Evolutionary conservation across 2,329 filamentous ascomycete genomes (phyloP).

Genomic region (Calonectria pauciramosa): DNA sequence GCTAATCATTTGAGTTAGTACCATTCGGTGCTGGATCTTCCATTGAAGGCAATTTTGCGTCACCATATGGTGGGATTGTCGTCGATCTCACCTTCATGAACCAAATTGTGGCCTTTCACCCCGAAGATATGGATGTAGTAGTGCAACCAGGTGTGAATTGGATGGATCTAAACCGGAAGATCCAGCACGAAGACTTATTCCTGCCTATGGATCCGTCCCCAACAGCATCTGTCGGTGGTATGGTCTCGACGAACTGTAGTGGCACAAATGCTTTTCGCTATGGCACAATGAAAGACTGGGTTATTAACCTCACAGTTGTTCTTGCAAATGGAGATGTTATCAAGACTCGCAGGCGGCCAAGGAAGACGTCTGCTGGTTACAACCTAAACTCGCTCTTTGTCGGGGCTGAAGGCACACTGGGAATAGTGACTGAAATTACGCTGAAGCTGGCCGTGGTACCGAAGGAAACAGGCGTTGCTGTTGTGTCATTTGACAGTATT

Average conservation of each 20-base stretch:
- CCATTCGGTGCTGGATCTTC: slow-evolving; percentile 77
- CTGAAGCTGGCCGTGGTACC: slow-evolving; percentile 82
- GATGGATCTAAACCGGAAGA: slow-evolving; percentile 81
- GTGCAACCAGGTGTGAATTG: slow-evolving; percentile 84
- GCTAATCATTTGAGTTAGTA: neutral
- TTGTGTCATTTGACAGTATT: slow-evolving; percentile 63
- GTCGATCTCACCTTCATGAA: slow-evolving; percentile 84
- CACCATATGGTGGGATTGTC: slow-evolving; percentile 80
- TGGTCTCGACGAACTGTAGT: slow-evolving; percentile 75
- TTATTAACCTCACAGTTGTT: slow-evolving; percentile 84
- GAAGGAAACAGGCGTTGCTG: slow-evolving; percentile 77
- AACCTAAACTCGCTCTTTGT: slow-evolving; percentile 85
- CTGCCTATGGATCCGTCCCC: slow-evolving; percentile 89
- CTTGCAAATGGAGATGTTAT: slow-evolving; percentile 85
- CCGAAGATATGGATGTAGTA: slow-evolving; percentile 75
- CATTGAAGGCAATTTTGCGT: slow-evolving; percentile 82
- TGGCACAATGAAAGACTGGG: slow-evolving; percentile 92
- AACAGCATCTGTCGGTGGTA: slow-evolving; percentile 87
- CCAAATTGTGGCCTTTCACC: slow-evolving; percentile 76
- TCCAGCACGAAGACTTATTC: slow-evolving; percentile 79
- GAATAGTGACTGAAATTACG: slow-evolving; percentile 83
- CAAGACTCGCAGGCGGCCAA: slow-evolving; percentile 82
- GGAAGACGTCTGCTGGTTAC: slow-evolving; percentile 87
- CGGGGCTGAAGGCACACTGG: slow-evolving; percentile 86
- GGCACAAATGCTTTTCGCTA: slow-evolving; percentile 89